These are phyloP conservation scores for Fraxinus pennsylvanica DNA, from an alignment of 257 asterid species.

Conservation along the genomic window DNA sequence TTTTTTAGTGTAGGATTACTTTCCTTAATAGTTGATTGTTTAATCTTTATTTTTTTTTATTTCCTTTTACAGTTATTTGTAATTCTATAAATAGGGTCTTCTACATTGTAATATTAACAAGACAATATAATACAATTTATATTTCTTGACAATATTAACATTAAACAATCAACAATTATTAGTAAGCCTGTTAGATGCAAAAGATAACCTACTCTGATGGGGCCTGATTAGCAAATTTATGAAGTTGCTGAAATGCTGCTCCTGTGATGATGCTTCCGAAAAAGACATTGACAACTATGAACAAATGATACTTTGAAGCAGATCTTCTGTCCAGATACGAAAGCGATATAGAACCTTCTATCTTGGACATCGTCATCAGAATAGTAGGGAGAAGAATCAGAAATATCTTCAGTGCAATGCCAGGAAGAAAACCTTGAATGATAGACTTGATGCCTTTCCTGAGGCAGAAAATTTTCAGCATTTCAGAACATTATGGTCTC, in stretches of 20 bases:
- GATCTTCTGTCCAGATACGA: constrained; percentile 71
- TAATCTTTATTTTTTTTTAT: too few species aligned
- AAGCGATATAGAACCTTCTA: constrained; percentile 68
- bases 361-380: constrained; percentile 66
- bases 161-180: not conserved
- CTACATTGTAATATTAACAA: too few species aligned
- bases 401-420: constrained; percentile 69
- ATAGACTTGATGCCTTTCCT: constrained; percentile 54
- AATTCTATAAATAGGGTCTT: too few species aligned
- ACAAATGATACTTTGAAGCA: constrained; percentile 77
- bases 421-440: constrained; percentile 92
- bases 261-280: constrained; percentile 83
- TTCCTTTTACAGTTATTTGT: too few species aligned
- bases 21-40: too few species aligned
- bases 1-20: too few species aligned
- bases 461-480: constrained; percentile 23
- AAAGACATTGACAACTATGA: constrained; percentile 76
- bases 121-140: too few species aligned
- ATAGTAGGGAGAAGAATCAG: constrained; percentile 58
- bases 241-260: constrained; percentile 83
- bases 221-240: constrained; percentile 60
- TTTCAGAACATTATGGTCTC: constrained; percentile 9
- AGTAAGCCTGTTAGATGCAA: constrained; percentile 3
- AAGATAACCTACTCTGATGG: constrained; percentile 58
- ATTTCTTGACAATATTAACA: too few species aligned